Evolutionary conservation across 2,329 filamentous ascomycete species (phyloP).

Genomic region (Tolypocladium sp.): DNA sequence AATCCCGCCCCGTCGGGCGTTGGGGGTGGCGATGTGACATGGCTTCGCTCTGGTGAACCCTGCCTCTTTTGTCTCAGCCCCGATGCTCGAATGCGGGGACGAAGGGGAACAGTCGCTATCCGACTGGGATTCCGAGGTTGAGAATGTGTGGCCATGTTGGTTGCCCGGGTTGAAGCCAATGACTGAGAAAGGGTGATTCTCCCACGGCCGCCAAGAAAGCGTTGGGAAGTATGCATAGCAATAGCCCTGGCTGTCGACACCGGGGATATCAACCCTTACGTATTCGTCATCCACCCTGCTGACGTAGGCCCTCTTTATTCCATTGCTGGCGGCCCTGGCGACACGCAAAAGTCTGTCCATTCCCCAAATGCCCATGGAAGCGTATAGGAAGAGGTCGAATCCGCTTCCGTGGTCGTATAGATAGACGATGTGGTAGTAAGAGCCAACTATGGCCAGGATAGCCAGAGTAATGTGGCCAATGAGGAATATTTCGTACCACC

Average conservation of each 20-base stretch:
- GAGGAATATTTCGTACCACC: slow-evolving; percentile 34
- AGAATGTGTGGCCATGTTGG: neutral
- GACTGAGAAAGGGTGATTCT: slow-evolving; percentile 23
- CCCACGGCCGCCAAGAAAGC: slow-evolving; percentile 20
- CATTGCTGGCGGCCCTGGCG: slow-evolving; percentile 1
- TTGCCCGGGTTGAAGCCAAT: slow-evolving; percentile 8
- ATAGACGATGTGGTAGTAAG: slow-evolving; percentile 31
- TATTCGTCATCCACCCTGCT: slow-evolving; percentile 18
- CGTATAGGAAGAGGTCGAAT: slow-evolving; percentile 25
- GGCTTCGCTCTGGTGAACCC: neutral
- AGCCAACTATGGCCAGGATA: slow-evolving; percentile 29
- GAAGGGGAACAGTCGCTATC: slow-evolving; percentile 2
- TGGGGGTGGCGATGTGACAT: neutral
- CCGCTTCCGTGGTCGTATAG: slow-evolving; percentile 28
- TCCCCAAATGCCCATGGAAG: slow-evolving; percentile 18
- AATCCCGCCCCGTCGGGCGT: slow-evolving; percentile 10
- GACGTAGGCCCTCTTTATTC: slow-evolving; percentile 17
- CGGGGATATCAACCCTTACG: slow-evolving; percentile 17
- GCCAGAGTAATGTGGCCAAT: slow-evolving; percentile 30
- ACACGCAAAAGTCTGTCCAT: slow-evolving; percentile 16
- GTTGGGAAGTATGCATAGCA: slow-evolving; percentile 21
- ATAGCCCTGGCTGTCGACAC: slow-evolving; percentile 15
- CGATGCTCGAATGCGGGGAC: neutral
- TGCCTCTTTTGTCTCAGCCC: neutral
- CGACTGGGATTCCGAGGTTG: slow-evolving; percentile 5